phyloP scores from a whole-genome alignment of 2,329 filamentous ascomycete genomes.

The Fusarium zealandicum region DNA sequence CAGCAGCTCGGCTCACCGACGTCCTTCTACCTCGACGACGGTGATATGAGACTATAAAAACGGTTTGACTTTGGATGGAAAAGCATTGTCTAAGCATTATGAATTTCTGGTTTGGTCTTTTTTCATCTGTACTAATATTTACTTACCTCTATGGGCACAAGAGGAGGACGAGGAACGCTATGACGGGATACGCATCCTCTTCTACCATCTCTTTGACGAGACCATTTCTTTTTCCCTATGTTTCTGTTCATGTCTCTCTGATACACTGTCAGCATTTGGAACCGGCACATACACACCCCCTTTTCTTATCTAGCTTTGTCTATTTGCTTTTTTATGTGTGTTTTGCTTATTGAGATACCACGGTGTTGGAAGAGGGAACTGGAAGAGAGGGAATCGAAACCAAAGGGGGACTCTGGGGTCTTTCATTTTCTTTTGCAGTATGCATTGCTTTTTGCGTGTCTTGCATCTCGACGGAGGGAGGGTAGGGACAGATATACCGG shows the following conservation, averaged over 20 bases:
- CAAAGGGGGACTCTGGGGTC: conserved; percentile 8
- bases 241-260: conserved; percentile 18
- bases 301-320: conserved; percentile 12
- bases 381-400: conserved; percentile 25
- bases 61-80: conserved; percentile 23
- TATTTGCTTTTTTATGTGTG: conserved; percentile 24
- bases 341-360: conserved; percentile 42
- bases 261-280: conserved; percentile 19
- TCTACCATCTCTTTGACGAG: conserved; percentile 33
- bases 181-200: conserved; percentile 37
- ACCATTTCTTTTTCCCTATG: conserved; percentile 18
- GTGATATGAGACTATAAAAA: conserved; percentile 40
- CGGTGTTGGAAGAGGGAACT: conserved; percentile 38
- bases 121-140: conserved; percentile 39
- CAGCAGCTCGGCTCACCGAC: conserved; percentile 41
- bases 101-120: conserved; percentile 23
- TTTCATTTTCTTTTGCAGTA: conserved; percentile 15
- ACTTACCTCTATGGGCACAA: conserved; percentile 20
- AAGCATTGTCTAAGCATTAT: conserved; percentile 30
- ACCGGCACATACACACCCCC: conserved; percentile 18
- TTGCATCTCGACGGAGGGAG: conserved; percentile 14
- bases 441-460: conserved; percentile 21
- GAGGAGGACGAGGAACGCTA: conserved; percentile 37
- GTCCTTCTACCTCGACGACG: conserved; percentile 41
- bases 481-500: conserved; percentile 24